Evolutionary conservation across 257 asterid genomes (phyloP).

Genomic region (Coffea canephora): DNA sequence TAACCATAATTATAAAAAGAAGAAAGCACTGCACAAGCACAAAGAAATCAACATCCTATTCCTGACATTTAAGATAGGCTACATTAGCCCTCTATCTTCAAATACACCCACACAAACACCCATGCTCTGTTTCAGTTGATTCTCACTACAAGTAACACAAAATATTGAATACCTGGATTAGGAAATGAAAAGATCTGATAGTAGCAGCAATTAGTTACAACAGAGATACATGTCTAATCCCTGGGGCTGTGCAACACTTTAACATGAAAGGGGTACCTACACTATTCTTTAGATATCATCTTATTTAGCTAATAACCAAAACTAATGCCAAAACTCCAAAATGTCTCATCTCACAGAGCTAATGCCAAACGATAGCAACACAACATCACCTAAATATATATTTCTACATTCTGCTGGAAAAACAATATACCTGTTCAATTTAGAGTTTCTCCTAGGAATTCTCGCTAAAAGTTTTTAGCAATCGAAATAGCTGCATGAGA

Average conservation of each 20-base stretch:
- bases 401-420: neutral
- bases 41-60: conserved; percentile 8
- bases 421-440: neutral
- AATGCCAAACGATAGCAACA: neutral
- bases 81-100: neutral
- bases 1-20: conserved; percentile 6
- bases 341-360: neutral
- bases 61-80: neutral
- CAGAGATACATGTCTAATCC: neutral
- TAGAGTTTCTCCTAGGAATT: neutral
- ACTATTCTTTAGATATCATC: neutral
- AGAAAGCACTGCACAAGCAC: conserved; percentile 32
- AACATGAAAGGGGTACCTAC: neutral
- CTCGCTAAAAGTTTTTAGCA: neutral
- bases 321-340: neutral
- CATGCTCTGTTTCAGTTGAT: neutral
- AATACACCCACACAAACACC: neutral
- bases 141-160: neutral
- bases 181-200: neutral
- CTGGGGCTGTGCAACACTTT: neutral
- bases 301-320: neutral
- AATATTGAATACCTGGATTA: neutral
- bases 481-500: neutral
- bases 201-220: conserved; percentile 1
- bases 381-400: neutral